Conservation (phyloP, 1,284 basidiomycete genomes). For the Puccinia sorghi region DNA sequence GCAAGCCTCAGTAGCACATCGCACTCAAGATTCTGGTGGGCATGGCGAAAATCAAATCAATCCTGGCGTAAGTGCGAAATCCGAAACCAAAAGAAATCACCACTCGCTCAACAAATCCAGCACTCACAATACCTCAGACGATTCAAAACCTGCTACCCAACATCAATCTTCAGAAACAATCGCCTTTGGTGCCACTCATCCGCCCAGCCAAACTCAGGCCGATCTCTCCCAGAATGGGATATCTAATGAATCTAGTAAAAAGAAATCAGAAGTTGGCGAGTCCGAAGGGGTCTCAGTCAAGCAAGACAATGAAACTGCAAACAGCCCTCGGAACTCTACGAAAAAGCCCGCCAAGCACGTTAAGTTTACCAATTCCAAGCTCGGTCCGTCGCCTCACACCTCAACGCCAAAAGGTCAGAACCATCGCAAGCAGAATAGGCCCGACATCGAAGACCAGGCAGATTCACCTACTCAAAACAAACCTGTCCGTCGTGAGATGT, state of each 20-base stretch:
- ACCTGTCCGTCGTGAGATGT: conserved; percentile 17
- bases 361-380: conserved; percentile 3
- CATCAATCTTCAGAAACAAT: background rate
- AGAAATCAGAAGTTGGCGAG: background rate
- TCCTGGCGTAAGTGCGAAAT: background rate
- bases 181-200: background rate
- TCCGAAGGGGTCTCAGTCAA: background rate
- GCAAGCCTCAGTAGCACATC: background rate
- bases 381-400: background rate
- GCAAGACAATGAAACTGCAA: background rate
- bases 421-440: background rate
- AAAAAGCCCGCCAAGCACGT: conserved; percentile 24
- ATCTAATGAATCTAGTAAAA: background rate
- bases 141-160: background rate
- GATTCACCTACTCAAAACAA: background rate
- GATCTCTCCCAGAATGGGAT: background rate
- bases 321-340: background rate
- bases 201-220: background rate
- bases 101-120: background rate
- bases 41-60: background rate
- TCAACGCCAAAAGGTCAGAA: background rate
- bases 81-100: background rate
- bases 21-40: background rate
- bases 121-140: background rate
- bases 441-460: background rate